These are phyloP conservation scores for Neopestalotiopsis clavispora DNA, from an alignment of 2,329 filamentous ascomycete genomes.

Conservation along the genomic window DNA sequence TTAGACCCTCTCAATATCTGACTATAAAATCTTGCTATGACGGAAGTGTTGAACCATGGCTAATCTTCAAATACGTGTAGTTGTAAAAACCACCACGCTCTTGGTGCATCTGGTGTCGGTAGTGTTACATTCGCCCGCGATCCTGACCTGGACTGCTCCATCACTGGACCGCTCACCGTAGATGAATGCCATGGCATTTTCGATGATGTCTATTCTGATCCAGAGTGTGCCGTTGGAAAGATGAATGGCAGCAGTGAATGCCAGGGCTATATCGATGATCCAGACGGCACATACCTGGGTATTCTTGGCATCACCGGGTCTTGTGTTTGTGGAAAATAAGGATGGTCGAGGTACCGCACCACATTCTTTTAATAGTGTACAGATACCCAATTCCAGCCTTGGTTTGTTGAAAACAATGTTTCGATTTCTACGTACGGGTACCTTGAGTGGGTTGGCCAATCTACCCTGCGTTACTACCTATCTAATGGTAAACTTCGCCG, in stretches of 20 bases:
- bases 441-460: no score
- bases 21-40: background rate
- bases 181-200: background rate
- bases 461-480: no score
- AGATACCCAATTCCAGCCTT: no score
- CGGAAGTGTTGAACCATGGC: background rate
- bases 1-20: background rate
- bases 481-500: no score
- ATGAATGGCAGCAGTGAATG: background rate
- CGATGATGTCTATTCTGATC: background rate
- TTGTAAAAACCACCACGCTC: background rate
- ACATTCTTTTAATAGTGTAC: no score
- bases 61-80: background rate
- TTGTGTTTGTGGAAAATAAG: background rate
- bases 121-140: background rate
- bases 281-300: background rate
- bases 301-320: background rate
- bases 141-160: background rate
- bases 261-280: background rate
- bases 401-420: no score
- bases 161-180: background rate
- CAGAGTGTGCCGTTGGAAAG: background rate
- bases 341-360: no score
- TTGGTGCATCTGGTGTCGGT: background rate
- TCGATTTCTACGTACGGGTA: no score